These are phyloP conservation scores for Teratosphaeria zuluensis DNA, from an alignment of 2,329 filamentous ascomycete genomes.

Conservation along the genomic window DNA sequence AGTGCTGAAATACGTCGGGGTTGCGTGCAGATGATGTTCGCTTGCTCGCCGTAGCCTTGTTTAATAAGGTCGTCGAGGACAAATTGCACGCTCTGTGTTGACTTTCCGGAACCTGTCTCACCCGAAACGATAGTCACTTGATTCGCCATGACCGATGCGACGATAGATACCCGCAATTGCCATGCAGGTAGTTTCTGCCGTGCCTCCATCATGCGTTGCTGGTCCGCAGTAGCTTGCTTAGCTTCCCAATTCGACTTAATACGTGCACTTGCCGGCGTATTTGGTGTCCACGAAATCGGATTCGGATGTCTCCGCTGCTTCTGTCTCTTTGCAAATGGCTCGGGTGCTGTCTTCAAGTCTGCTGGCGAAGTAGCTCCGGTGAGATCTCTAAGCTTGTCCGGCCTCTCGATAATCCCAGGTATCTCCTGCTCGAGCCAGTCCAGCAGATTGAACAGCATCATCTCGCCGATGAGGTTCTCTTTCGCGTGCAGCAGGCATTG, in stretches of 20 bases:
- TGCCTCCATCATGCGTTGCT: slow-evolving; percentile 65
- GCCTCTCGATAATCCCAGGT: slow-evolving; percentile 70
- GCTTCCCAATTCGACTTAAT: slow-evolving; percentile 55
- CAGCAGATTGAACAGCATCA: slow-evolving; percentile 81
- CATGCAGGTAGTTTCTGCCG: slow-evolving; percentile 76
- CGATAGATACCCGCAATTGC: slow-evolving; percentile 67
- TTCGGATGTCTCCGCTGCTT: slow-evolving; percentile 32
- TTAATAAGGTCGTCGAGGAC: slow-evolving; percentile 83
- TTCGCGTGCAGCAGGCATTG: slow-evolving; percentile 63
- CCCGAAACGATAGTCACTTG: slow-evolving; percentile 95
- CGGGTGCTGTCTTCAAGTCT: slow-evolving; percentile 19
- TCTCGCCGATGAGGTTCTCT: slow-evolving; percentile 65
- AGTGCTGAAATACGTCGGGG: slow-evolving; percentile 89
- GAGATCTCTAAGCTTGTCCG: slow-evolving; percentile 75
- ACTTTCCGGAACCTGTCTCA: slow-evolving; percentile 94
- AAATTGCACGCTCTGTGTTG: slow-evolving; percentile 93
- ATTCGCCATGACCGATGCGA: slow-evolving; percentile 62
- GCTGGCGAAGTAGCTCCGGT: slow-evolving; percentile 62
- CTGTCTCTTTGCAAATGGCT: slow-evolving; percentile 8
- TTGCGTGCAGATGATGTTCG: slow-evolving; percentile 92
- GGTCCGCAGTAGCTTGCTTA: slow-evolving; percentile 54
- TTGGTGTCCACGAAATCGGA: slow-evolving; percentile 55
- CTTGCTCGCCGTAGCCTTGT: slow-evolving; percentile 61
- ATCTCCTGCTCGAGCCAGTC: slow-evolving; percentile 88
- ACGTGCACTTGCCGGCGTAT: slow-evolving; percentile 48